Base-by-base conservation (phyloP, 2,329 filamentous ascomycete species). In the Fusarium sp. region DNA sequence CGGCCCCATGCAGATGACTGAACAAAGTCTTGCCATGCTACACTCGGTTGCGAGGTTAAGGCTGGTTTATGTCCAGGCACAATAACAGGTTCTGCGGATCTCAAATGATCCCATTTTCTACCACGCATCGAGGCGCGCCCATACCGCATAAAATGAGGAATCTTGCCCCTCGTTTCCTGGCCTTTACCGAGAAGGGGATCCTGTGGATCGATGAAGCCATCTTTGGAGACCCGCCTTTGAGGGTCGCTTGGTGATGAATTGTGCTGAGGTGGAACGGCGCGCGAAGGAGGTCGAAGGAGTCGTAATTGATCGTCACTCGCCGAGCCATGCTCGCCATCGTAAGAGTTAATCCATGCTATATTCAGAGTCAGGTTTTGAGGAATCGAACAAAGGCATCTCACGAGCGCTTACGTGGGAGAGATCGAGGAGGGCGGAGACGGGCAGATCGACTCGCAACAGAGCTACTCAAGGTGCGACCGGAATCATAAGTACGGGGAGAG, bases 71-170 rank as follows among this genome's bases (percentile, higher is more conserved):
- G 83, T 42, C 82, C 81, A 25, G 86, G 80, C 49, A 89, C 85
- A 67, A 89, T 88, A 67, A 89, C 86, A 6, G 87, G 87, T 63
- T 89, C 87, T 34, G 85, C 82, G 4, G 86, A 85, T 55, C 87
- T 85, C 54, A 89, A 76, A 72, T 89, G 86, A 72, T 89, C 87
- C 87, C 87, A 89, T 78, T 84, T 84, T 63, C 86, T 82, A 5
- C 86, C 86, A 48, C 76, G 78, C 68, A 73, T 77, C 25, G 80
- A 80, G 76, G 84, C 76, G 77, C 83, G 83, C 46, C 86, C 82
- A 69, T 86, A 76, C 72, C 78, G 80, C 54, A 88, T 81, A 23
- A 87, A 77, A 55, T 81, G 80, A 54, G 84, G 83, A 21, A 88
- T 77, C 62, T 77, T 81, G 23, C 75, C 75, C 41, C 76, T 77